Evolutionary conservation across 495 filamentous ascomycete genomes (phyloP).

Genomic region (Trichocladium uniseriatum): DNA sequence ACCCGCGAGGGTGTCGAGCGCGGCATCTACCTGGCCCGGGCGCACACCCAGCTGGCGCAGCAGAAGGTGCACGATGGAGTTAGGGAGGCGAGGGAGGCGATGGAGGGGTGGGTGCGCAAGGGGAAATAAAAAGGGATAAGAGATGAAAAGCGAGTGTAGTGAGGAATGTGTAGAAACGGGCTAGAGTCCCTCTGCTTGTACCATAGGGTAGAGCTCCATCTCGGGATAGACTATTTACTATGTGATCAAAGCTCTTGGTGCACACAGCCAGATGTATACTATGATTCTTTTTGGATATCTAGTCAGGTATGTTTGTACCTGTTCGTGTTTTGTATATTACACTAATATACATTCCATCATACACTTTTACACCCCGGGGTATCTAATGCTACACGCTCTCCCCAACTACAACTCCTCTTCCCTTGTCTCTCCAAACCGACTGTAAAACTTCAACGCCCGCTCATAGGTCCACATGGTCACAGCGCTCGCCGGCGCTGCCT

Average conservation of each 20-base stretch:
- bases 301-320: not conserved
- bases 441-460: constrained; percentile 51
- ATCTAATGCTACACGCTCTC: not conserved
- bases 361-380: not conserved
- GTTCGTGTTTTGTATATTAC: not conserved
- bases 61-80: constrained; percentile 73
- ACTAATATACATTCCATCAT: too few relatives aligned
- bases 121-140: constrained; percentile 62
- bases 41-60: constrained; percentile 59
- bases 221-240: constrained; percentile 17
- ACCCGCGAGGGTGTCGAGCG: constrained; percentile 56
- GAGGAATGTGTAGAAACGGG: not conserved
- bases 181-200: constrained; percentile 12
- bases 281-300: too few relatives aligned
- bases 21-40: constrained; percentile 57
- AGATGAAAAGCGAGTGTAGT: not conserved
- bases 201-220: constrained; percentile 11
- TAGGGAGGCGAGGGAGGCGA: constrained; percentile 54
- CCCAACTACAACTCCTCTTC: constrained; percentile 6
- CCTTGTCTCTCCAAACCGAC: constrained; percentile 27
- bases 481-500: constrained; percentile 89
- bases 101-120: constrained; percentile 87
- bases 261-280: not conserved
- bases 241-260: not conserved
- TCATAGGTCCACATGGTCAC: constrained; percentile 99